Evolutionary conservation across 129 eudicot species (phyloP).

Genomic region (Scalesia atractyloides): DNA sequence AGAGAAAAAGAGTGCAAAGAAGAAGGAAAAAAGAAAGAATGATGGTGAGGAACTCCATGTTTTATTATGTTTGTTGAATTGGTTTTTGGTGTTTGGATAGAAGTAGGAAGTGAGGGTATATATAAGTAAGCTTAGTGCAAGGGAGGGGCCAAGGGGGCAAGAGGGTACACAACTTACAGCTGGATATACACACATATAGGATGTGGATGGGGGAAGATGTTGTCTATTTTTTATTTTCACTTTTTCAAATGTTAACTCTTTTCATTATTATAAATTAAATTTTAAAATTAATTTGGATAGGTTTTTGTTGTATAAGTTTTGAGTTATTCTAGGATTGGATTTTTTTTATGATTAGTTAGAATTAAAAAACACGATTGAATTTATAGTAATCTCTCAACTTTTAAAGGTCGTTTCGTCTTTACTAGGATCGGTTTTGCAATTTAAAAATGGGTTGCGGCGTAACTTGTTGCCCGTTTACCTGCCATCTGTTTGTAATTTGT

Average conservation of each 20-base stretch:
- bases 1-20: constrained; percentile 27
- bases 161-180: constrained; percentile 48
- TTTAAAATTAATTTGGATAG: no score
- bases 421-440: no score
- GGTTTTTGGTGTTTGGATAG: constrained; percentile 20
- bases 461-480: no score
- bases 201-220: constrained; percentile 23
- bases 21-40: constrained; percentile 17
- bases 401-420: no score
- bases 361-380: no score
- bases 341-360: no score
- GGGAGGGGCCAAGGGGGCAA: constrained; percentile 1
- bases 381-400: no score
- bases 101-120: constrained; percentile 48
- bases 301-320: no score
- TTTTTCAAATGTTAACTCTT: neutral
- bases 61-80: neutral
- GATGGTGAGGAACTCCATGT: constrained; percentile 54
- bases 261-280: no score
- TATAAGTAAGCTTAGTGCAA: neutral
- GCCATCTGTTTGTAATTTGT: no score
- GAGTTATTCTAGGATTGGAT: no score
- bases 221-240: neutral
- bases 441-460: no score
- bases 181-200: constrained; percentile 50